Evolutionary conservation across 2,329 filamentous ascomycete genomes (phyloP), one percentile per base, ranked within the genome.

Genomic region (Alternaria hordeiaustralica): DNA sequence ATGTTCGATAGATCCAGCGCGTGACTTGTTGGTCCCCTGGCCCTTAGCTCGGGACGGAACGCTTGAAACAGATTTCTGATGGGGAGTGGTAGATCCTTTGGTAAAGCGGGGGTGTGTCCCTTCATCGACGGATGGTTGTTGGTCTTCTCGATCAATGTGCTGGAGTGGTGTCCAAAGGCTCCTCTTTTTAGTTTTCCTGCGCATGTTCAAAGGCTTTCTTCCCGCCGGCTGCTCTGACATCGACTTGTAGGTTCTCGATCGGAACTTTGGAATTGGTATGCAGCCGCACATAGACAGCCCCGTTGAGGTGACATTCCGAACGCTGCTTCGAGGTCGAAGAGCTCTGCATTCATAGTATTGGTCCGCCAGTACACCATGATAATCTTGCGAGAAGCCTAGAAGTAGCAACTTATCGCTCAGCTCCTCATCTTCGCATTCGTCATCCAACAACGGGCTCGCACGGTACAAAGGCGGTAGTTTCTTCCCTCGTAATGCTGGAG

Each of bases 371-470:
- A 74, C 59, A 30, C 71, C 61, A 45, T 78, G 76, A 36, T 77
- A 78, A 18, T 77, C 76, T 58, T 77, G 72, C 12, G 70, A 72
- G 47, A 75, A 73, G 55, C 70, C 72, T n/a, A 75, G 47, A 47
- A 72, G 60, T 45, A 68, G 63, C 33, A 69, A 56, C 50, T 67
- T 71, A 8, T 73, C 70, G 44, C 69, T 66, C 60, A 72, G 60
- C 2, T 71, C 68, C 8, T 57, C 44, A 49, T 71, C 65, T 44
- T 69, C 70, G 61, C 63, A 68, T 36, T 53, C 60, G 33, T 72
- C 67, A n/a, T 71, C 62, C 12, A 56, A 46, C 13, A 71, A 59
- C 6, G 64, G 56, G 33, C 46, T 66, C 25, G 50, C 62, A 47
- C 61, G 67, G 49, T 67, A 64, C 10, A 71, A 23, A 13, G 68